phyloP scores from a whole-genome alignment of 2,329 filamentous ascomycete species.

The Cordyceps tenuipes region DNA sequence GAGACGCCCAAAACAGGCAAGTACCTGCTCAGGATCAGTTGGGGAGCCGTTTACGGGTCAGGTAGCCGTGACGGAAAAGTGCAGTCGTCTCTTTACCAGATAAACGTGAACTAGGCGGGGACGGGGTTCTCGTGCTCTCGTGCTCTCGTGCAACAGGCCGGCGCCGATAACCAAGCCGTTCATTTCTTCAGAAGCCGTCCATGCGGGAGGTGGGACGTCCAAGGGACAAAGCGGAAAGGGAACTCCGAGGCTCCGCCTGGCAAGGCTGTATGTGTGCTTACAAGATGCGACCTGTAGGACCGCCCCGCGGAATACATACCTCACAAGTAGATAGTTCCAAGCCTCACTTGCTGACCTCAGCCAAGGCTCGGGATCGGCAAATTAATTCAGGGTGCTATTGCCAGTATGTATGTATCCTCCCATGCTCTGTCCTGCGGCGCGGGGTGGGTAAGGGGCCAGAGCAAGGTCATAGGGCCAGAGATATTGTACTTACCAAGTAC shows the following conservation, averaged over 20 bases:
- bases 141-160: background rate
- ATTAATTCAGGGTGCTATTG: background rate
- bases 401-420: background rate
- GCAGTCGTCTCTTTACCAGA: background rate
- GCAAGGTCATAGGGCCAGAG: background rate
- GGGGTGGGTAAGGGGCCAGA: background rate
- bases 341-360: background rate
- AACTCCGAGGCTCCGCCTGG: background rate
- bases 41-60: background rate
- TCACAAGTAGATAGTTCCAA: background rate
- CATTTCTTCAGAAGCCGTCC: background rate
- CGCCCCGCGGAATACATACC: background rate
- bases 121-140: background rate
- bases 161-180: background rate
- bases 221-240: background rate
- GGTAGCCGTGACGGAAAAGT: background rate
- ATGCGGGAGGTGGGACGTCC: background rate
- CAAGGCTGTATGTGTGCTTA: background rate
- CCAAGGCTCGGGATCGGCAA: background rate
- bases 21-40: background rate
- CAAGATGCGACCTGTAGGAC: background rate
- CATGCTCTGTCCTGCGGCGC: background rate
- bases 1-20: background rate
- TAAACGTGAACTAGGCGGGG: background rate
- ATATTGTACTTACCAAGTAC: background rate